These are phyloP conservation scores for Tolypocladium ovalisporum DNA, from an alignment of 2,329 filamentous ascomycete species.

Conservation along the genomic window DNA sequence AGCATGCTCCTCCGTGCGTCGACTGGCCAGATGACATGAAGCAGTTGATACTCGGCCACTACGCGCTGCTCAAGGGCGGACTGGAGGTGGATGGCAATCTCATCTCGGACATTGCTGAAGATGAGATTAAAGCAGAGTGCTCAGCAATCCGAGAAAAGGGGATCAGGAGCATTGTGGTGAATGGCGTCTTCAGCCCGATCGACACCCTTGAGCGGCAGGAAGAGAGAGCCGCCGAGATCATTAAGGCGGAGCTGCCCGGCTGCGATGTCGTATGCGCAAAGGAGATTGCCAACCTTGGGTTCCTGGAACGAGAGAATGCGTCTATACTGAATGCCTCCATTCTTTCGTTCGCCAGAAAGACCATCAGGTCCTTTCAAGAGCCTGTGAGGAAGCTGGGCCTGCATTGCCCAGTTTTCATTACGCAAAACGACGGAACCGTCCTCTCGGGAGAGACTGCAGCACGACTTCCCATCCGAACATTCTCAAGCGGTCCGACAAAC, in stretches of 20 bases:
- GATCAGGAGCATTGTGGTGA: conserved; percentile 35
- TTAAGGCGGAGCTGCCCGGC: conserved; percentile 26
- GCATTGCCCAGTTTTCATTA: conserved; percentile 46
- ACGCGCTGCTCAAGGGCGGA: conserved; percentile 35
- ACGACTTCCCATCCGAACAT: conserved; percentile 47
- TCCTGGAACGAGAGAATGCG: conserved; percentile 54
- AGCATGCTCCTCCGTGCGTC: conserved; percentile 36
- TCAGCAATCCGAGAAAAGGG: conserved; percentile 25
- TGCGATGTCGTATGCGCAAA: conserved; percentile 38
- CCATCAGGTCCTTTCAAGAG: conserved; percentile 43
- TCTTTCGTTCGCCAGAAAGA: conserved; percentile 43
- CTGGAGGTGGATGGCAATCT: conserved; percentile 38
- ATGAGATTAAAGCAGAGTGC: conserved; percentile 28
- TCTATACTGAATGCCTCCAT: conserved; percentile 55
- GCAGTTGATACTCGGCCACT: conserved; percentile 32
- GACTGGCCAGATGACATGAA: conserved; percentile 43
- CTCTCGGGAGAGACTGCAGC: conserved; percentile 42
- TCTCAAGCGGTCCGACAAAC: conserved; percentile 53
- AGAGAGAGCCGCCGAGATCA: conserved; percentile 31
- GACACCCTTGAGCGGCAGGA: conserved; percentile 37
- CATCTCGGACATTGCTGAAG: conserved; percentile 33
- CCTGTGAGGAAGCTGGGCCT: conserved; percentile 39
- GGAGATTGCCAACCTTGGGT: conserved; percentile 41
- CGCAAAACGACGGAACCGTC: conserved; percentile 54
- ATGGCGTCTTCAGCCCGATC: conserved; percentile 42